These are phyloP conservation scores for Sequoia sempervirens DNA, from an alignment of 75 land plant genomes.

Conservation along the genomic window DNA sequence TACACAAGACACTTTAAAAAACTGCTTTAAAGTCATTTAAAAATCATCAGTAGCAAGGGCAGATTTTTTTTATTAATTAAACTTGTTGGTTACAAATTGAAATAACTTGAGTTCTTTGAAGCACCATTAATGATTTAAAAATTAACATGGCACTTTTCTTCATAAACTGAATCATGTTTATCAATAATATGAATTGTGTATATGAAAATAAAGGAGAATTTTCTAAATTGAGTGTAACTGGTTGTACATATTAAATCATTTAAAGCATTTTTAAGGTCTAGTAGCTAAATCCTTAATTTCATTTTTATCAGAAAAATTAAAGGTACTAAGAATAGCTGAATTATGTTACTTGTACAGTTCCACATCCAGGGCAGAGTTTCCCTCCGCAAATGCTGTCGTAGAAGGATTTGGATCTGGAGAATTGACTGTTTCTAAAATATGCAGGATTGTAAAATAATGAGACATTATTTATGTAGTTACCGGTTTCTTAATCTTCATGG, in stretches of 20 bases:
- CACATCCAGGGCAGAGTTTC: conserved; percentile 81
- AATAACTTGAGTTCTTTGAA: neutral
- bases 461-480: neutral
- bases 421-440: conserved; percentile 57
- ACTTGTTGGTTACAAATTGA: neutral
- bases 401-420: conserved; percentile 87
- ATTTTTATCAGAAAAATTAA: neutral
- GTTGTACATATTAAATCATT: neutral
- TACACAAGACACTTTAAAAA: too few species aligned
- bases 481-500: neutral
- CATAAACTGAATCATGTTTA: neutral
- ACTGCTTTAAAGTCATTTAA: neutral
- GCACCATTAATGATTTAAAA: neutral
- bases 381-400: conserved; percentile 60
- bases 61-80: neutral
- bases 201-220: neutral
- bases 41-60: neutral
- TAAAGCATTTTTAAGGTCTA: neutral
- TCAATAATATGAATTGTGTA: neutral
- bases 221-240: neutral
- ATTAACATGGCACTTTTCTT: neutral
- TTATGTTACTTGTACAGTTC: conserved; percentile 14
- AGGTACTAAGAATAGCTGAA: neutral
- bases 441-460: conserved; percentile 5
- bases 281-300: neutral